Base-by-base conservation (phyloP, 495 filamentous ascomycete species). In the Pyrenopolyporus hunteri region DNA sequence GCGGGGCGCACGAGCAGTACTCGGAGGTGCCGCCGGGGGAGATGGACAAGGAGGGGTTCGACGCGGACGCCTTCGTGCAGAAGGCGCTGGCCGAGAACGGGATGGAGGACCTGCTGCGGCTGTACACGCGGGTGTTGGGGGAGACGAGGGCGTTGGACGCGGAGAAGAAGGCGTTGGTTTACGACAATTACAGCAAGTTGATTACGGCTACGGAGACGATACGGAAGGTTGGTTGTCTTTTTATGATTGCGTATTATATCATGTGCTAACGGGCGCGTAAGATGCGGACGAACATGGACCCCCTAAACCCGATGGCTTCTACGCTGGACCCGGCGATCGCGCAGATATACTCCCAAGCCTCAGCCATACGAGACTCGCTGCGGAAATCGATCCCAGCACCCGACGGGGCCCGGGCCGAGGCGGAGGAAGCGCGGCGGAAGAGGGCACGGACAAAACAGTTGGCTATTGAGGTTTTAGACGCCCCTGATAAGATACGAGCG, bases 101-200 rank as follows among this genome's bases (percentile, higher is more conserved):
- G 11, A 74, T 93, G 46, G 80, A 84, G 54, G 87, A 85, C 32
- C 73, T 92, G 16, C 63, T 93, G 49, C 79, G 76, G 46, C 75
- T 83, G 0, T 89, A 92, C 71, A 83, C 84, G 52, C 78, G 80
- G 5, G 73, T 92, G 28, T 74, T 92, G 7, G 74, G 78, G 63
- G 94, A 98, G 71, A 94, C 96, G 29, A 81, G 92, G 17, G 90
- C 89, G 1, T 80, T 98, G 13, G 94, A 98, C 68, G 93, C 93
- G 16, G 94, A 98, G 78, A 86, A 91, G 67, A 98, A 98, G 74
- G 92, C 94, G 17, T 78, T 98, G 33, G 94, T 98, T 3, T 98
- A 98, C 72, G 94, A 98, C 73, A 98, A 98, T 72, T 98, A 97
- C 73, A 90, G 86, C 59, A 98, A 97, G 78, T 77, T 98, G 67